Evolutionary conservation across 2,329 filamentous ascomycete genomes (phyloP).

Genomic region (Polytolypa hystricis): DNA sequence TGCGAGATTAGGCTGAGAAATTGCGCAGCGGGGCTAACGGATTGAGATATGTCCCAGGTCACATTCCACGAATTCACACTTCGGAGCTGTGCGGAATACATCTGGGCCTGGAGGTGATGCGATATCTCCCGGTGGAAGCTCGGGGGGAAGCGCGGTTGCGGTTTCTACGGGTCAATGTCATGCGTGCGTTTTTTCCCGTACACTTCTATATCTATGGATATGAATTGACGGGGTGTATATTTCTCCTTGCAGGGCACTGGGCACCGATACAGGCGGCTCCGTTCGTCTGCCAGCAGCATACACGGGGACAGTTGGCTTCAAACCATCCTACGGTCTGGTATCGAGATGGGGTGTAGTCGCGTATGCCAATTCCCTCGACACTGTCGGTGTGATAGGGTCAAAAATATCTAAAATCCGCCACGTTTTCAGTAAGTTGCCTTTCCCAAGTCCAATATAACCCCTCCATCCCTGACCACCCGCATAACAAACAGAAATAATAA

Average conservation of each 20-base stretch:
- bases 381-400: conserved; percentile 63
- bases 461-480: conserved; percentile 5
- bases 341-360: conserved; percentile 79
- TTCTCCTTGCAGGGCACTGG: conserved; percentile 59
- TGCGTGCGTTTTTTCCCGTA: conserved; percentile 43
- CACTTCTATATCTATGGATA: no score
- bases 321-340: conserved; percentile 81
- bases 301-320: conserved; percentile 72
- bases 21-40: neutral
- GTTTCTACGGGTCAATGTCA: conserved; percentile 55
- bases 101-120: conserved; percentile 26
- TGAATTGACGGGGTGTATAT: no score
- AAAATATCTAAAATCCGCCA: conserved; percentile 42
- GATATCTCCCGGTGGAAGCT: conserved; percentile 74
- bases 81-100: conserved; percentile 52
- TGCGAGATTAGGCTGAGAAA: no score
- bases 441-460: neutral
- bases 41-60: conserved; percentile 34
- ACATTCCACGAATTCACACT: conserved; percentile 57
- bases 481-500: conserved; percentile 41
- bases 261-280: conserved; percentile 88
- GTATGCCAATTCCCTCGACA: conserved; percentile 88
- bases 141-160: conserved; percentile 82
- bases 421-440: conserved; percentile 35
- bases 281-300: conserved; percentile 82